Evolutionary conservation across 2,329 filamentous ascomycete species (phyloP).

Genomic region (Penicillium sclerotiorum): DNA sequence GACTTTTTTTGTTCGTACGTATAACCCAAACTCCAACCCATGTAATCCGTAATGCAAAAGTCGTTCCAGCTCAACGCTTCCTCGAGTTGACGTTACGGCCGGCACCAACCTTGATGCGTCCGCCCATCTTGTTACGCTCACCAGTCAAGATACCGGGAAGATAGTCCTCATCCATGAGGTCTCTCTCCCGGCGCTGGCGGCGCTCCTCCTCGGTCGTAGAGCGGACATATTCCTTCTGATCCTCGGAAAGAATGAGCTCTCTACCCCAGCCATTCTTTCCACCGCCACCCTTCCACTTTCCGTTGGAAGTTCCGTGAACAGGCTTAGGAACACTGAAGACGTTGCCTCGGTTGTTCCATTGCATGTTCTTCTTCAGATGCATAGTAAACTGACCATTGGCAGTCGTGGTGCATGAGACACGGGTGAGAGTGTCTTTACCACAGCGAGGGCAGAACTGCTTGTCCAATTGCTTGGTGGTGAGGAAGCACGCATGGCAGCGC

Average conservation of each 20-base stretch:
- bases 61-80: constrained; percentile 47
- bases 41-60: constrained; percentile 26
- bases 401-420: constrained; percentile 84
- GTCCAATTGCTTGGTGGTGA: constrained; percentile 76
- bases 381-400: constrained; percentile 77
- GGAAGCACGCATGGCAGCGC: constrained; percentile 92
- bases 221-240: constrained; percentile 87
- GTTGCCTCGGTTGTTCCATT: constrained; percentile 93
- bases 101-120: constrained; percentile 77
- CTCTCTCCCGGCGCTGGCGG: constrained; percentile 63
- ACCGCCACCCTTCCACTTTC: constrained; percentile 68
- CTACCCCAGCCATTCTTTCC: constrained; percentile 87
- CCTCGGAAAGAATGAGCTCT: constrained; percentile 82
- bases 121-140: constrained; percentile 65
- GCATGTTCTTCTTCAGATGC: constrained; percentile 91
- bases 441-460: constrained; percentile 93
- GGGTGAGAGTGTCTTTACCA: constrained; percentile 81
- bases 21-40: constrained; percentile 26
- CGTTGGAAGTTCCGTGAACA: constrained; percentile 75
- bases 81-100: constrained; percentile 84
- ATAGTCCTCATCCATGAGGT: constrained; percentile 95
- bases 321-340: constrained; percentile 93
- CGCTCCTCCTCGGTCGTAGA: constrained; percentile 66
- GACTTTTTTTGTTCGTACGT: constrained; percentile 17
- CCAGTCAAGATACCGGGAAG: constrained; percentile 83